Evolutionary conservation across 345 rosid species (phyloP).

Genomic region (Garcia nutans): DNA sequence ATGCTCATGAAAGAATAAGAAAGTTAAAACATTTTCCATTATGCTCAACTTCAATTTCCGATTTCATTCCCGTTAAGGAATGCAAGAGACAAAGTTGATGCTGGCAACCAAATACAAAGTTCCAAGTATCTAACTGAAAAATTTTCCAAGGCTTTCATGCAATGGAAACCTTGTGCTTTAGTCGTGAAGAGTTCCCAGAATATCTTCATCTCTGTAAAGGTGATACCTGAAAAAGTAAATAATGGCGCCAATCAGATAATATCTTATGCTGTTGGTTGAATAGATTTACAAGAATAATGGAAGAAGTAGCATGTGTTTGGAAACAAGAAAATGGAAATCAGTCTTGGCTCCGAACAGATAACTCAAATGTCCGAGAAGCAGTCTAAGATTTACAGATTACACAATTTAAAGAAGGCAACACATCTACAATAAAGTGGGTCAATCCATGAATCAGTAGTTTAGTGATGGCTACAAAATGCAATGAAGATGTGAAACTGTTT

Average conservation of each 20-base stretch:
- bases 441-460: neutral
- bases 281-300: no score
- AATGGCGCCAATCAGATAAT: neutral
- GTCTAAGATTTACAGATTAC: neutral
- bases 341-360: neutral
- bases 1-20: neutral
- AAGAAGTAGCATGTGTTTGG: neutral
- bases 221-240: slow-evolving; percentile 22
- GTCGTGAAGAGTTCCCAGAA: slow-evolving; percentile 32
- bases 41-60: neutral
- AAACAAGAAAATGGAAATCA: neutral
- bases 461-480: neutral
- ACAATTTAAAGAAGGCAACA: neutral
- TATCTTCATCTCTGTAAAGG: slow-evolving; percentile 30
- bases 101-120: neutral
- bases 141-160: neutral
- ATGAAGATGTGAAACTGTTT: neutral
- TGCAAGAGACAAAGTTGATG: neutral
- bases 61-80: neutral
- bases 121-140: no score
- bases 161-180: neutral
- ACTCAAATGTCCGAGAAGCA: neutral
- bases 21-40: neutral
- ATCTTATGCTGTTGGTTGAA: neutral
- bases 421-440: neutral